These are phyloP conservation scores for Leonotis leonurus DNA, from an alignment of 257 asterid species.

Conservation along the genomic window DNA sequence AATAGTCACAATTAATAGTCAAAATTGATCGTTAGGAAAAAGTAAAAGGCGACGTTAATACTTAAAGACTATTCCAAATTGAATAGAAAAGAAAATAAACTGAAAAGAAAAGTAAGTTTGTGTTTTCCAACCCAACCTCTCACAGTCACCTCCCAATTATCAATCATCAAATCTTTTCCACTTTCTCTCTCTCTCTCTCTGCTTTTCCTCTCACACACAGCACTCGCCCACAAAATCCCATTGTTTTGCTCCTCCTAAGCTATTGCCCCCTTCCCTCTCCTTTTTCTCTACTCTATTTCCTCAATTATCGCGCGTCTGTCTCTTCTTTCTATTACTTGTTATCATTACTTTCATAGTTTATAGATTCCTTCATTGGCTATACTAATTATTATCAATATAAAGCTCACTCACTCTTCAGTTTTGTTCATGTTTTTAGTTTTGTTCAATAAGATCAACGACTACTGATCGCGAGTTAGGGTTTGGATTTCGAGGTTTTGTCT, in stretches of 20 bases:
- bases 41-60: not conserved
- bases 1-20: too few species aligned
- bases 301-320: slow-evolving; percentile 48
- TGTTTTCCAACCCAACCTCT: slow-evolving; percentile 23
- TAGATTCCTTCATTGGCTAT: slow-evolving; percentile 12
- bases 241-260: slow-evolving; percentile 24
- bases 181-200: slow-evolving; percentile 1
- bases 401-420: slow-evolving; percentile 13
- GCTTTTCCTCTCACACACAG: slow-evolving; percentile 9
- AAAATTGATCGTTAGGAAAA: not conserved
- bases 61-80: too few species aligned
- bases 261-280: slow-evolving; percentile 1
- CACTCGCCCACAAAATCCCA: slow-evolving; percentile 25
- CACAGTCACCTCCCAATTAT: slow-evolving; percentile 17
- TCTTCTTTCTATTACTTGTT: slow-evolving; percentile 24
- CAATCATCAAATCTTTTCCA: slow-evolving; percentile 23
- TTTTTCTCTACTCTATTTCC: slow-evolving; percentile 29
- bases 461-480: slow-evolving; percentile 42
- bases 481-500: slow-evolving; percentile 30
- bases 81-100: not conserved
- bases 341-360: not conserved
- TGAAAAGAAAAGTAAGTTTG: slow-evolving; percentile 12
- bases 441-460: slow-evolving; percentile 24
- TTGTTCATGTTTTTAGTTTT: slow-evolving; percentile 25
- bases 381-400: not conserved